Evolutionary conservation across 2,329 filamentous ascomycete species (phyloP), one percentile per base, ranked within the genome.

Genomic region (Curvularia sp.): DNA sequence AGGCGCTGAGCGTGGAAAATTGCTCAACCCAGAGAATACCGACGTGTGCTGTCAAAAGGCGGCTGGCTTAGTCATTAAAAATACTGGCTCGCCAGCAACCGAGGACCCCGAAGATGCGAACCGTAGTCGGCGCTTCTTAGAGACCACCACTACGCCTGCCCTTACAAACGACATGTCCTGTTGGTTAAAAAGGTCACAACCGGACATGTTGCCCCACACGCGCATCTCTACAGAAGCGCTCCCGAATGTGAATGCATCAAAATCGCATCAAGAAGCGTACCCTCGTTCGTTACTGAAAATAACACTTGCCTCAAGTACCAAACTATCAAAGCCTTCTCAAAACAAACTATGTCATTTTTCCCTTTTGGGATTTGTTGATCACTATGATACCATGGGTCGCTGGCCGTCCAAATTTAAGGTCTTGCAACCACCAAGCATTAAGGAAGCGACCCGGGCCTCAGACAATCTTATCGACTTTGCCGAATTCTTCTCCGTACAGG

Each of bases 181-280:
- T 49, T 73, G 70, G 70, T 58, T 62, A n/a, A 63, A 65, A 18
- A 65, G 69, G 23, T 68, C 69, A 30, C 61, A 55, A 18, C 60
- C 66, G 10, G 59, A 69, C 15, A 27, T 38, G 13, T 23, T n/a
- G 21, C 34, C 28, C 1, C n/a, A 18, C 15, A 18, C 30, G 13
- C 10, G 19, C 18, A 28, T 6, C 5, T n/a, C 13, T n/a, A 6
- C 25, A 19, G 27, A 36, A 15, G 8, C 45, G 30, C 27, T 13
- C 3, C 5, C 7, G 45, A 34, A 7, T 27, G 13, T 21, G 18
- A 13, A 42, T 23, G 12, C 39, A 42, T 25, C 32, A n/a, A 30
- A 30, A 30, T 30, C 28, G 12, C 8, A 30, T 9, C 5, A 30
- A 30, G 28, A 30, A 9, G 28, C 28, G 9, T 30, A 30, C 9